These are phyloP conservation scores for Thielaviopsis punctulata DNA, from an alignment of 2,329 filamentous ascomycete species.

Conservation along the genomic window DNA sequence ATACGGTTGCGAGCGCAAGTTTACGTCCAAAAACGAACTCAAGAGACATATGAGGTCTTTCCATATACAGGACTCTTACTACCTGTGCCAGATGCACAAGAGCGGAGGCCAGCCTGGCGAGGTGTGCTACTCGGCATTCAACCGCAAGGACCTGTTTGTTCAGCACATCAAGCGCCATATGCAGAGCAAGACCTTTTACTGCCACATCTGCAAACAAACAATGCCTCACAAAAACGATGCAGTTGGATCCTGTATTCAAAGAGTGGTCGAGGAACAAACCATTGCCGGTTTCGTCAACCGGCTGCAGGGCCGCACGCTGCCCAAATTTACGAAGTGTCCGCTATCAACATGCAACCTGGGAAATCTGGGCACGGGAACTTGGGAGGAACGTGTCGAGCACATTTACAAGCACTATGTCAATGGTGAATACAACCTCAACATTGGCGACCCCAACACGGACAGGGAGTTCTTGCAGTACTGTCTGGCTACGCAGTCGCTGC, in stretches of 20 bases:
- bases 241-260: too few species aligned
- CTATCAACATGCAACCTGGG: slow-evolving; percentile 36
- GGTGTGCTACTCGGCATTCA: slow-evolving; percentile 44
- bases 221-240: too few species aligned
- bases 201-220: too few species aligned
- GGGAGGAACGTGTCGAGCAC: slow-evolving; percentile 80
- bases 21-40: slow-evolving; percentile 96
- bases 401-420: slow-evolving; percentile 63
- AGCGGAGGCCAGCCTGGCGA: slow-evolving; percentile 24
- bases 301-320: slow-evolving; percentile 43
- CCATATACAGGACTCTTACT: slow-evolving; percentile 59
- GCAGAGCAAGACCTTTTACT: too few species aligned
- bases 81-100: slow-evolving; percentile 52
- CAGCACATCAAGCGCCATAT: slow-evolving; percentile 78
- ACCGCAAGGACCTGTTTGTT: slow-evolving; percentile 81
- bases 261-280: too few species aligned
- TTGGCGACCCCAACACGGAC: neutral
- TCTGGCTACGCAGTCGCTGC: neutral
- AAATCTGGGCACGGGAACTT: slow-evolving; percentile 48
- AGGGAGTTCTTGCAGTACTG: neutral
- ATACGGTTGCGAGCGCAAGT: slow-evolving; percentile 47
- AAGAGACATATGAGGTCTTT: slow-evolving; percentile 73
- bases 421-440: slow-evolving; percentile 14
- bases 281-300: slow-evolving; percentile 42
- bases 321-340: slow-evolving; percentile 42